These are phyloP conservation scores for Blastobotrys parvus DNA, from an alignment of 805 yeast species.

Conservation along the genomic window DNA sequence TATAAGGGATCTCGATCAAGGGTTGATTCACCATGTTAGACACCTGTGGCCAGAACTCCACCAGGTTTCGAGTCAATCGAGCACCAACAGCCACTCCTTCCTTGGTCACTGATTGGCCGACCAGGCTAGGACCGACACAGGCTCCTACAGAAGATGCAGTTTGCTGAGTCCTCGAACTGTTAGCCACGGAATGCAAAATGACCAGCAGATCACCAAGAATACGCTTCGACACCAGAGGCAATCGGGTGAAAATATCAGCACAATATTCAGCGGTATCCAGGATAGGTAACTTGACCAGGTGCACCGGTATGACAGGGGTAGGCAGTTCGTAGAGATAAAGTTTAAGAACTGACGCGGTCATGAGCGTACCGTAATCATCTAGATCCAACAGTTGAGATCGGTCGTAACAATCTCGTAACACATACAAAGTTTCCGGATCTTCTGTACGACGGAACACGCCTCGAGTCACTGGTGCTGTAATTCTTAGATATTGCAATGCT, in stretches of 20 bases:
- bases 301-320: conserved; percentile 44
- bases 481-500: conserved; percentile 11
- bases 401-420: conserved; percentile 28
- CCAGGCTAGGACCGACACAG: conserved; percentile 45
- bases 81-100: conserved; percentile 44
- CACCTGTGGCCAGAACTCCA: conserved; percentile 43
- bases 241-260: conserved; percentile 18
- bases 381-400: conserved; percentile 47
- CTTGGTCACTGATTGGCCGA: conserved; percentile 43
- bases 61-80: conserved; percentile 44
- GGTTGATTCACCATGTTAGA: background rate
- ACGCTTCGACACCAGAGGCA: conserved; percentile 17
- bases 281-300: conserved; percentile 44
- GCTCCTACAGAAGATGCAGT: conserved; percentile 37
- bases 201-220: conserved; percentile 37
- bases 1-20: background rate
- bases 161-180: conserved; percentile 32
- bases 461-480: conserved; percentile 9
- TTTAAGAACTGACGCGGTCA: conserved; percentile 38
- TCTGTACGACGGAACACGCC: conserved; percentile 12
- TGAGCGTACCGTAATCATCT: conserved; percentile 48
- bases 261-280: conserved; percentile 42
- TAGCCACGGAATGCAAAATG: conserved; percentile 37
- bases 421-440: conserved; percentile 19
- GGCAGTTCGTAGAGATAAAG: conserved; percentile 45